These are phyloP conservation scores for Coniophora puteana DNA, from an alignment of 1,284 basidiomycete species.

Conservation along the genomic window DNA sequence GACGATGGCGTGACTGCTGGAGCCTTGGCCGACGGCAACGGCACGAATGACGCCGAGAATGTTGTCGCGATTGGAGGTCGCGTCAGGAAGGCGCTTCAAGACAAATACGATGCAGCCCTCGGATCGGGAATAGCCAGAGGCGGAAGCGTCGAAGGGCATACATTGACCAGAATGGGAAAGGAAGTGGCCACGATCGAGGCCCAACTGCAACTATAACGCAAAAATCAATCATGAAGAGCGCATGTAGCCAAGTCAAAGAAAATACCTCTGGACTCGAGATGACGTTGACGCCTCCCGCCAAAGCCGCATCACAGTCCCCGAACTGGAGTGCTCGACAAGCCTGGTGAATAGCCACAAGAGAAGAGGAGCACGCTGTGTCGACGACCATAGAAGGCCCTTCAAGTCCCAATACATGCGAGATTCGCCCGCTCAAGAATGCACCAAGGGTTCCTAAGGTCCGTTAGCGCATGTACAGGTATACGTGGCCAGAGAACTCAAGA, in stretches of 20 bases:
- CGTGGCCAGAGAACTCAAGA: neutral
- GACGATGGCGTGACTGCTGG: slow-evolving; percentile 61
- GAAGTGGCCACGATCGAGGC: slow-evolving; percentile 67
- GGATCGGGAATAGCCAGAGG: slow-evolving; percentile 69
- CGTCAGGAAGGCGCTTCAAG: slow-evolving; percentile 65
- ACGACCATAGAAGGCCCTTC: slow-evolving; percentile 67
- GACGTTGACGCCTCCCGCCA: slow-evolving; percentile 73
- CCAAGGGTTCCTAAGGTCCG: slow-evolving; percentile 51
- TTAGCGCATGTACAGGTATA: slow-evolving; percentile 8
- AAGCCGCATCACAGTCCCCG: slow-evolving; percentile 60
- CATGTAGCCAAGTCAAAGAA: slow-evolving; percentile 8
- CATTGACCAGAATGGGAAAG: slow-evolving; percentile 65
- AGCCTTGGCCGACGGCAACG: slow-evolving; percentile 67
- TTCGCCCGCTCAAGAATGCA: slow-evolving; percentile 66
- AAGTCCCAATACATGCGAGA: slow-evolving; percentile 65
- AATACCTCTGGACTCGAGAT: slow-evolving; percentile 70
- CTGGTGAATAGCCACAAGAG: slow-evolving; percentile 62
- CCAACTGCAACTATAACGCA: slow-evolving; percentile 56
- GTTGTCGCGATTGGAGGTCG: slow-evolving; percentile 57
- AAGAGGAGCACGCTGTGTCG: slow-evolving; percentile 73
- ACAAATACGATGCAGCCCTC: slow-evolving; percentile 73
- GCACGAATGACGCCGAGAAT: slow-evolving; percentile 67
- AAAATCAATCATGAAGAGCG: slow-evolving; percentile 8
- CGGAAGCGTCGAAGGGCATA: slow-evolving; percentile 65
- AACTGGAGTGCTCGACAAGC: slow-evolving; percentile 60